Evolutionary conservation across 495 filamentous ascomycete genomes (phyloP).

Genomic region (Xylaria palmicola): DNA sequence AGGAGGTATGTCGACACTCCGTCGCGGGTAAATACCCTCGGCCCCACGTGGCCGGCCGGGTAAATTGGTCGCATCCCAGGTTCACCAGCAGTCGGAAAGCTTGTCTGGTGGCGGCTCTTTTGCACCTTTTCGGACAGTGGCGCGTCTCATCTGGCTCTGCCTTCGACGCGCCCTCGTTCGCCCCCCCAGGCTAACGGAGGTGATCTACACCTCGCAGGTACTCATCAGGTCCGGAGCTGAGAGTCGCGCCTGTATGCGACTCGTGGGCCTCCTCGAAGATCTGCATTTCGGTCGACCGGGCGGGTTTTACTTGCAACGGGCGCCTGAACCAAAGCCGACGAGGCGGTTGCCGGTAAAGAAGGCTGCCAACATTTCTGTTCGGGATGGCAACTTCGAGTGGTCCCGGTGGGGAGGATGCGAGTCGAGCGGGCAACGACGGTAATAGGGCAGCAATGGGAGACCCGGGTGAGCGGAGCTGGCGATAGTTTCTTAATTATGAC

Average conservation of each 20-base stretch:
- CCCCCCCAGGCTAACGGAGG: neutral
- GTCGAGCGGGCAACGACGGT: neutral
- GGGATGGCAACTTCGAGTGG: neutral
- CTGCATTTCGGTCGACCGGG: neutral
- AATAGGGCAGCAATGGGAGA: too few relatives aligned
- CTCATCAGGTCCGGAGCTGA: neutral
- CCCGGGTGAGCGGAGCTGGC: too few relatives aligned
- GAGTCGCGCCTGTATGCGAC: neutral
- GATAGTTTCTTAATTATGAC: too few relatives aligned
- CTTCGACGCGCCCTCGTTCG: neutral
- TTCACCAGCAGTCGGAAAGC: neutral
- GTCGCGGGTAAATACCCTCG: slow-evolving; percentile 1
- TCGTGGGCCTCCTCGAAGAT: neutral
- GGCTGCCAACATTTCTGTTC: neutral
- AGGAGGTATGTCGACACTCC: neutral
- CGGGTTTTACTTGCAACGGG: neutral
- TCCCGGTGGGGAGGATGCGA: neutral
- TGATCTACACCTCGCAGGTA: slow-evolving; percentile 1
- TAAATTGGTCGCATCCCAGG: neutral
- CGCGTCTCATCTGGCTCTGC: neutral
- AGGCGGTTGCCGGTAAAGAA: too few relatives aligned
- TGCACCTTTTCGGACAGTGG: neutral
- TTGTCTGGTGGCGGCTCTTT: neutral
- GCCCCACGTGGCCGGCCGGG: neutral
- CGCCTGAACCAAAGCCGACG: too few relatives aligned